Percentiles rank a stretch among this genome's conserved stretches.
Conservation (phyloP, 192 early-diverging fungal species). For the Linnemannia hyalina region DNA sequence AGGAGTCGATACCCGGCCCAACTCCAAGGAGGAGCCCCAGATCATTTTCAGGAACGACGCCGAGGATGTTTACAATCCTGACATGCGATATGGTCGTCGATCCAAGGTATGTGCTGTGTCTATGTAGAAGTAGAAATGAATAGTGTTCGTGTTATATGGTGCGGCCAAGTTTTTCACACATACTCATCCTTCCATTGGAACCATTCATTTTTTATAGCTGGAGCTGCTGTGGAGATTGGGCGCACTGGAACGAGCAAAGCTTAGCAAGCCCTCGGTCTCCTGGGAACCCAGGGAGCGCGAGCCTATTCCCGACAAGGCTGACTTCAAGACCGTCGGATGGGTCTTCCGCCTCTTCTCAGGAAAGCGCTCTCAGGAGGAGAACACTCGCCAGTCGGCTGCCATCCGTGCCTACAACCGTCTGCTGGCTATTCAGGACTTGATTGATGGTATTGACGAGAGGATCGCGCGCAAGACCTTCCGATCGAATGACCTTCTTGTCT, state of each 20-base stretch:
- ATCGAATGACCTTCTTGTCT: slow-evolving; percentile 61
- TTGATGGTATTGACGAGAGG: slow-evolving; percentile 70
- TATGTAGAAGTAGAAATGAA: neutral
- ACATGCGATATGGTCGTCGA: slow-evolving; percentile 76
- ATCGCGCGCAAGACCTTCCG: slow-evolving; percentile 65
- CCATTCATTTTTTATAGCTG: slow-evolving; percentile 49
- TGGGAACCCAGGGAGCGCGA: slow-evolving; percentile 68
- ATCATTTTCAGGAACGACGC: slow-evolving; percentile 72
- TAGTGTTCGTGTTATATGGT: neutral
- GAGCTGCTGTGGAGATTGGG: slow-evolving; percentile 71
- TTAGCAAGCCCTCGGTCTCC: slow-evolving; percentile 64
- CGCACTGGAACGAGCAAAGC: slow-evolving; percentile 61
- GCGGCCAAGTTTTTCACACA: neutral
- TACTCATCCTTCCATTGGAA: neutral
- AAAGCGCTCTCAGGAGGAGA: slow-evolving; percentile 70
- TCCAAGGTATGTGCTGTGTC: slow-evolving; percentile 63
- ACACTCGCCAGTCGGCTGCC: slow-evolving; percentile 66
- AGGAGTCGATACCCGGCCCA: slow-evolving; percentile 64
- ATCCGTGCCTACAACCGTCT: slow-evolving; percentile 72
- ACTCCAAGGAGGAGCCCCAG: slow-evolving; percentile 73
- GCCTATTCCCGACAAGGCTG: slow-evolving; percentile 58
- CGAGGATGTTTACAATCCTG: slow-evolving; percentile 65
- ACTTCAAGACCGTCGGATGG: slow-evolving; percentile 70
- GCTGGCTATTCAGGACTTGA: slow-evolving; percentile 70
- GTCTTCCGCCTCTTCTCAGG: slow-evolving; percentile 73